Evolutionary conservation across 208 protist species (phyloP), one percentile per base, ranked within the genome.

Genomic region (Sergeia podlipaevii): DNA sequence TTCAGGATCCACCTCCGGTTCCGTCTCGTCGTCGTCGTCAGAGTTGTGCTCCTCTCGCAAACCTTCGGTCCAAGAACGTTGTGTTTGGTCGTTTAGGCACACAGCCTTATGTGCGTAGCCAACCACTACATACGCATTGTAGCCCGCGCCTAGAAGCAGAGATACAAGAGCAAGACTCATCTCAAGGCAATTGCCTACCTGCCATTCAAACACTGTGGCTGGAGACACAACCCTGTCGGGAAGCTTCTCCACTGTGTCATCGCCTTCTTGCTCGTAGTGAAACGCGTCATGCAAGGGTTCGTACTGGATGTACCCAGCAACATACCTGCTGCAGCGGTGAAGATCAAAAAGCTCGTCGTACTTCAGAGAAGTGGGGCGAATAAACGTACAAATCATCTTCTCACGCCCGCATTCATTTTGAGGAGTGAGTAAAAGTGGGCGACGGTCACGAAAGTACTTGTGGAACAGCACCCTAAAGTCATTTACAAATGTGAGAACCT

Each of bases 341-440:
- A 80, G 41, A 46, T 95, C 77, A 65, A 80, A 97, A 1, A 97
- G 54, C 8, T 92, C 74, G 48, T 86, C 72, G 59, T 77, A 96
- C 0, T 57, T 46, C 2, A 97, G 57, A 10, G 76, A 23, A 1
- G 89, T 95, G 1, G 94, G 94, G 8, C 85, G 77, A 33, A 97
- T 75, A 62, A 85, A 96, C 1, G 89, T 94, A 57, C 87, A 96
- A 42, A 97, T 88, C 63, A 97, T 85, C 52, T 97, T 97, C 26
- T 58, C 67, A 8, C 67, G 44, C 17, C 58, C 59, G 48, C 74
- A 79, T 62, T 97, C 90, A 57, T 97, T 97, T 21, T 64, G 46
- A 8, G 81, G 71, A 21, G 55, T 71, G 8, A 97, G 69, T 2
- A 97, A 71, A 2, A 96, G 69, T 11, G 72, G 78, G 21, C 63